Base-by-base conservation (phyloP, 2,329 filamentous ascomycete species). In the Plenodomus lindquistii region DNA sequence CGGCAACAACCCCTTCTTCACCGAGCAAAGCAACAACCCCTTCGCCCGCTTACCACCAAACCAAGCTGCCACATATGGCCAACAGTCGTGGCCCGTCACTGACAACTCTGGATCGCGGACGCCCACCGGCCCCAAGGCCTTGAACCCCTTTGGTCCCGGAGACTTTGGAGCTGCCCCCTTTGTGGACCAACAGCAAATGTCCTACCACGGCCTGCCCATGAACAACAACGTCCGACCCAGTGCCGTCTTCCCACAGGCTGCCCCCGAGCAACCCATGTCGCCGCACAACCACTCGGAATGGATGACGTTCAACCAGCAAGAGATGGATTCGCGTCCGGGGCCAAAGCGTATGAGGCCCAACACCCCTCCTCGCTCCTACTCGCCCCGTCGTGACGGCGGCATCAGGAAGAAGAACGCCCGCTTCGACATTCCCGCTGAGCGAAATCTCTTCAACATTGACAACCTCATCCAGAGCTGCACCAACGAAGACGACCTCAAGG, bases 391-490 rank as follows among this genome's bases (percentile, higher is more conserved):
- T 61, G 85, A 90, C 47, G 91, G 95, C 62, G 91, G 94, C 53
- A 95, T 97, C 73, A 85, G 94, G 66, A 99, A 99, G 85, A 97
- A 97, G 87, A 99, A 97, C 69, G 91, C 92, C 58, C 88, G 93
- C 60, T 97, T 97, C 74, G 93, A 97, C 68, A 99, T 99, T 60
- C 94, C 94, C 9, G 86, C 89, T 37, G 94, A 97, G 76, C 85
- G 92, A 54, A 97, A 92, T 67, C 83, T 99, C 62, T 86, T 84
- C 79, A 97, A 95, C 76, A 97, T 99, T 75, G 94, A 99, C 73
- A 83, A 90, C 53, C 81, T 97, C 67, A 97, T 99, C 73, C 82
- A 87, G 44, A 86, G 90, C 74, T 93, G 91, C 29, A 91, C 85
- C 46, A 88, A 95, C 72, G 93, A 97, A 67, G 86, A 94, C 59